Base-by-base conservation (phyloP, 768 basidiomycete species). In the Kondoa malvinella region DNA sequence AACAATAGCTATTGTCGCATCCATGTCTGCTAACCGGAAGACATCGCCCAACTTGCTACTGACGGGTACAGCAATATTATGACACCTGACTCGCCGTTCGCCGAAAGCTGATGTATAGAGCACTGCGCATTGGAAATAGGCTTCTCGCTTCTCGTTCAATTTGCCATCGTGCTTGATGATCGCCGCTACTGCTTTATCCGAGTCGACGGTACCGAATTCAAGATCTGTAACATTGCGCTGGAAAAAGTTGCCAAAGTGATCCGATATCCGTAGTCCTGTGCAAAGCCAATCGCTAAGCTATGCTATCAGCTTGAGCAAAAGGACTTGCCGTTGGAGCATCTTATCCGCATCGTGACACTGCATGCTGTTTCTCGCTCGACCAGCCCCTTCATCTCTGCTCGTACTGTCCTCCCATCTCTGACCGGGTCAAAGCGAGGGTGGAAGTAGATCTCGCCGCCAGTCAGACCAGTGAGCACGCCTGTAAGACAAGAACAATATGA, bases 391-490 rank as follows among this genome's bases (percentile, higher is more conserved):
- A 97, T 74, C 73, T 96, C 88, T n/a, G 86, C 86, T n/a, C 81
- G 78, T 15, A 99, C 73, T 3, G 83, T 78, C 4, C 79, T 73
- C 4, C 81, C 81, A 75, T 95, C 91, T 62, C 87, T 82, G 4
- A 77, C 76, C 1, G 83, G 81, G 65, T 86, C 82, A 76, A 90
- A 99, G n/a, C 88, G 83, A 8, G 94, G 95, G 74, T 92, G 87
- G 79, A 86, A 94, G 78, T 87, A 92, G 0, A 94, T 73, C 67
- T 92, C 89, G 25, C 95, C 95, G 16, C 95, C 95, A 4, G 89
- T 90, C 14, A 84, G 75, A 0, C 84, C 84, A 0, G 87, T 75
- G 3, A 92, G 81, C 2, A 72, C 73, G 3, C 73, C 72, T 50
- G 40, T 50, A 8, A 50, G 67, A 33, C 3, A 29, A 26, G 21